Evolutionary conservation across 2,329 filamentous ascomycete species (phyloP), one percentile per base, ranked within the genome.

Genomic region (Diaporthe humulicola): DNA sequence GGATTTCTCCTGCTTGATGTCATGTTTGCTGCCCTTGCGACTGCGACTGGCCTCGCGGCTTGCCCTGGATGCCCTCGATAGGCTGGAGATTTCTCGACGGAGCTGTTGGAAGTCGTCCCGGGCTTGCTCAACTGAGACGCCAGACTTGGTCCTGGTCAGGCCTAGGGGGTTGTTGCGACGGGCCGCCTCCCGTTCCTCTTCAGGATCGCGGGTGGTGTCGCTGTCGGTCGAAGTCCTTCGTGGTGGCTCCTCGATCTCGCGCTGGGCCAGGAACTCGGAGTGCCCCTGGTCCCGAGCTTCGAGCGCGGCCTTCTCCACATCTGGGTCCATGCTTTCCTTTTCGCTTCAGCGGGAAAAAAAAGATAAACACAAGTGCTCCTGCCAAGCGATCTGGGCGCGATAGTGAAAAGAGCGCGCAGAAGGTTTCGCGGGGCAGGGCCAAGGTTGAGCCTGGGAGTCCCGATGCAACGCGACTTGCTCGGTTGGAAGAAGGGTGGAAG

Each of bases 81-180:
- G 81, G 9, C 86, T 87, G 2, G 90, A 89, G 28, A 93, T 84
- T 81, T 92, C 88, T 48, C 88, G 87, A 80, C 89, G 92, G 19
- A 96, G 87, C 77, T 93, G 88, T 0, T 89, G 90, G 77, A 95
- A 96, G 36, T 95, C 93, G 42, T 89, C 90, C 82, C 94, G 90
- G 57, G 93, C 93, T 70, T 89, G 88, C 74, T 90, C 86, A 70
- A 96, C 88, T 12, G 93, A 91, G 42, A 95, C 88, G 30, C 91
- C 90, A 3, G 80, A 79, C 66, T 81, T 77, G 33, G 82, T 79
- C n/a, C 79, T 80, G 7, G 85, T 83, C 71, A 86, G 85, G 48
- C 88, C 88, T 78, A 86, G 84, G 61, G 88, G 87, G 77, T 90
- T 90, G 75, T 81, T 84, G 69, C 84, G 85, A 30, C 85, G 83